Base-by-base conservation (phyloP, 345 rosid genomes). In the Eucalyptus polybractea region DNA sequence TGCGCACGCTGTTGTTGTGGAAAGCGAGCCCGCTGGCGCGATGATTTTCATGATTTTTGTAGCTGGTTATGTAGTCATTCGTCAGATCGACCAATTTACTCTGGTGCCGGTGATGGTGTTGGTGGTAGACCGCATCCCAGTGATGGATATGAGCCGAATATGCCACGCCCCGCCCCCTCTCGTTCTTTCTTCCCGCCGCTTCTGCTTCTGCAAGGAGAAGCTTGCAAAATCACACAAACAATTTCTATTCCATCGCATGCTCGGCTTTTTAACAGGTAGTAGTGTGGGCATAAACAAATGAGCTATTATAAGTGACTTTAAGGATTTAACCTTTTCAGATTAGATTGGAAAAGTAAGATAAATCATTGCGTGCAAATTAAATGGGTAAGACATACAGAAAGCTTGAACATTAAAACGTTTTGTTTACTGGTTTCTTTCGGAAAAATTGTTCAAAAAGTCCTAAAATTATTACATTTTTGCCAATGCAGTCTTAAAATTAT, bases 161-260 rank as follows among this genome's bases (percentile, higher is more conserved):
- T 29, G 76, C 22, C 45, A 24, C 45, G n/a, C 45, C 6, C 13
- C 29, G 88, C 51, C 86, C 56, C 89, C 45, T 86, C 6, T 29
- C 87, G 25, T 91, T 87, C 60, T 80, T 90, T 91, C 89, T 92
- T 24, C 88, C 91, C 86, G 86, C 92, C 44, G 81, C 37, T 6
- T 91, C 89, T 49, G 91, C 92, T 92, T 92, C 93, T 94, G 92
- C 90, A 67, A 87, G 53, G 50, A 86, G 37, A 56, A 83, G 89
- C 17, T 51, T 42, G 19, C 33, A 29, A 50, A 65, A 33, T 54
- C 33, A 29, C 14, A 13, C 19, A 19, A 9, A 12, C 42, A 47
- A 19, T 25, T 40, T 40, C 47, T 40, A 76, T 76, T 76, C 47
- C 47, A 40, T 76, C 47, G 2, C 83, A 76, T 22, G 27, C 44